Base-by-base conservation (phyloP, 352 stramenopile genomes). In the Globisporangium nunn region DNA sequence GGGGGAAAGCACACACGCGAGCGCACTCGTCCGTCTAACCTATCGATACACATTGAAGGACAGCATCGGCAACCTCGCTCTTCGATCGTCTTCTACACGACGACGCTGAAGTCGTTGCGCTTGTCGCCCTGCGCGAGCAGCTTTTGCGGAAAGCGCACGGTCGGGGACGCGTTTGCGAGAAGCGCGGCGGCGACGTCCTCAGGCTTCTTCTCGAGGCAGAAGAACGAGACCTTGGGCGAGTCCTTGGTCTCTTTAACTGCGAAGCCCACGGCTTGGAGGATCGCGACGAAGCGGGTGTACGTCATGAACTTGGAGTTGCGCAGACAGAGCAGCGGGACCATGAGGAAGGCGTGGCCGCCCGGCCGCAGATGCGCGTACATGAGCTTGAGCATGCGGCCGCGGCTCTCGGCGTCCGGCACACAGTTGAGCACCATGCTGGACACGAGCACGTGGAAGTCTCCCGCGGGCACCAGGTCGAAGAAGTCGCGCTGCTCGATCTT, bases 361-460 rank as follows among this genome's bases (percentile, higher is more conserved):
- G 74, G 67, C 43, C 74, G 64, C 49, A 91, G 61, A 52, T 93
- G 79, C 15, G 68, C 59, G 50, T 79, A 74, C 56, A 77, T 87
- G 11, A 88, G 58, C 41, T 81, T 62, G 43, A 93, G 68, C 82
- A 93, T 93, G 41, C 75, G 61, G 41, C 81, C 92, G 18, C 94
- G 81, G 56, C 87, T 83, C 11, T 74, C 63, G 2, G 93, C 65
- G 52, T 88, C 96, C 10, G 94, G 94, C n/a, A 99, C 88, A 64
- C 92, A 99, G 65, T 98, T 99, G 41, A 99, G 79, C 23, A 72
- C 78, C 81, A 98, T 98, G 17, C 90, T 97, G 55, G 93, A 98
- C 18, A 98, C 93, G 44, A 98, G 63, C 3, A 96, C 85, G 52
- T 97, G 85, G 67, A 95, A 98, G 50, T 81, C 74, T 10, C 74